Conservation (phyloP, 208 protist genomes). For the Blechomonas ayalai region DNA sequence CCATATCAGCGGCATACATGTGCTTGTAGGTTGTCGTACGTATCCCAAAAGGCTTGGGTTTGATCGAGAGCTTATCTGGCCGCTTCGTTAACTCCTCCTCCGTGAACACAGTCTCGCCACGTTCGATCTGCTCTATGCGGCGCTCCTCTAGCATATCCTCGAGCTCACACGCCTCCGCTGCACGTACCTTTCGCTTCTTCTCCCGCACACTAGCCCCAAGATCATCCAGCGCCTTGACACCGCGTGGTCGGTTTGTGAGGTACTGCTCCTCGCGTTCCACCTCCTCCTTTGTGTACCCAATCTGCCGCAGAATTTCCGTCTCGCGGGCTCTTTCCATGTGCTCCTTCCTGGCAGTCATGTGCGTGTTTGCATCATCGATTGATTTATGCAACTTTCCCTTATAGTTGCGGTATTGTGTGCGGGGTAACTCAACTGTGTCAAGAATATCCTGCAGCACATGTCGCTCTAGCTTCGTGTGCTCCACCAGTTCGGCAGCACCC, state of each 20-base stretch:
- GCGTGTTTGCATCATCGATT: constrained; percentile 75
- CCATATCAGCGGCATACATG: constrained; percentile 71
- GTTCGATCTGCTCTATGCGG: constrained; percentile 65
- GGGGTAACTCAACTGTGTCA: constrained; percentile 75
- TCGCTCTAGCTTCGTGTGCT: constrained; percentile 61
- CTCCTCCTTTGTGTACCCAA: constrained; percentile 77
- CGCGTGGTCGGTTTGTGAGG: constrained; percentile 58
- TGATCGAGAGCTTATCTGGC: constrained; percentile 41
- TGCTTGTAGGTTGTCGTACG: constrained; percentile 38
- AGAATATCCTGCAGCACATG: constrained; percentile 74
- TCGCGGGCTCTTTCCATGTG: constrained; percentile 78
- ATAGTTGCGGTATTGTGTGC: constrained; percentile 80
- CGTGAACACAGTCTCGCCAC: constrained; percentile 33
- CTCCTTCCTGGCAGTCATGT: constrained; percentile 58
- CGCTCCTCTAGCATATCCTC: constrained; percentile 75
- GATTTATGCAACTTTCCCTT: constrained; percentile 82
- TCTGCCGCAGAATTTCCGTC: constrained; percentile 57
- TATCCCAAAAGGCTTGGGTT: constrained; percentile 23
- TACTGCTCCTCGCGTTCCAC: constrained; percentile 71
- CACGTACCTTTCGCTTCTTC: constrained; percentile 37
- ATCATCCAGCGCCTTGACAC: constrained; percentile 69
- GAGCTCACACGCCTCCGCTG: constrained; percentile 38
- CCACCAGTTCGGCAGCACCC: constrained; percentile 41
- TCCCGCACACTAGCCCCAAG: constrained; percentile 62
- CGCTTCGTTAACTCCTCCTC: constrained; percentile 41